A percentile compares a stretch with the other conserved stretches of the same genome.
phyloP scores from a whole-genome alignment of 2,329 filamentous ascomycete genomes.

The Calonectria crousiana region DNA sequence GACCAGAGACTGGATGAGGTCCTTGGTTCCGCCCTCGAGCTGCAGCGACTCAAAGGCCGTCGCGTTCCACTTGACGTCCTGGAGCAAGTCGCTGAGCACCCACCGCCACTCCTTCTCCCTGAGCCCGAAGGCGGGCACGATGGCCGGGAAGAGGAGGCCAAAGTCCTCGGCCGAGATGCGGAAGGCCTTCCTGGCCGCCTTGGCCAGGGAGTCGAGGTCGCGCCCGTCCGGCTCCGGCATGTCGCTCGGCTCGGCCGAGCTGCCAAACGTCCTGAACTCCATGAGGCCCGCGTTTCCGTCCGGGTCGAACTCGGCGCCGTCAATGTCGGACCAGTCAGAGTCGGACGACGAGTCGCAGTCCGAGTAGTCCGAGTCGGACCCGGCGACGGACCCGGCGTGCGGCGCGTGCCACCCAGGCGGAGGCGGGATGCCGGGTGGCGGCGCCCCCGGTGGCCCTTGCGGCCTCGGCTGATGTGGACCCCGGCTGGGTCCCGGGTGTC shows the following conservation, averaged over 20 bases:
- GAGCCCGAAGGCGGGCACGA: slow-evolving; percentile 11
- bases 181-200: neutral
- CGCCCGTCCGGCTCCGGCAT: neutral
- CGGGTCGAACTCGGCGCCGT: neutral
- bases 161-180: neutral
- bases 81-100: slow-evolving; percentile 13
- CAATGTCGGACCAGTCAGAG: neutral
- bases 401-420: neutral
- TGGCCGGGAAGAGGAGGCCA: slow-evolving; percentile 6
- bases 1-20: slow-evolving; percentile 14
- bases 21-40: slow-evolving; percentile 11
- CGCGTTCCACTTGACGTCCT: slow-evolving; percentile 11
- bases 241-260: neutral
- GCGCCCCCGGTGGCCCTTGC: neutral
- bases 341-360: neutral
- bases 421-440: neutral
- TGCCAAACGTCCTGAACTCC: slow-evolving; percentile 4
- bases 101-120: slow-evolving; percentile 10
- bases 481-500: neutral
- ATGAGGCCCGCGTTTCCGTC: neutral
- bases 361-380: neutral
- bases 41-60: slow-evolving; percentile 10
- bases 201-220: neutral
- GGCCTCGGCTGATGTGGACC: neutral
- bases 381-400: neutral